Conservation (phyloP, 352 stramenopile genomes). For the Pythium brachiatum region DNA sequence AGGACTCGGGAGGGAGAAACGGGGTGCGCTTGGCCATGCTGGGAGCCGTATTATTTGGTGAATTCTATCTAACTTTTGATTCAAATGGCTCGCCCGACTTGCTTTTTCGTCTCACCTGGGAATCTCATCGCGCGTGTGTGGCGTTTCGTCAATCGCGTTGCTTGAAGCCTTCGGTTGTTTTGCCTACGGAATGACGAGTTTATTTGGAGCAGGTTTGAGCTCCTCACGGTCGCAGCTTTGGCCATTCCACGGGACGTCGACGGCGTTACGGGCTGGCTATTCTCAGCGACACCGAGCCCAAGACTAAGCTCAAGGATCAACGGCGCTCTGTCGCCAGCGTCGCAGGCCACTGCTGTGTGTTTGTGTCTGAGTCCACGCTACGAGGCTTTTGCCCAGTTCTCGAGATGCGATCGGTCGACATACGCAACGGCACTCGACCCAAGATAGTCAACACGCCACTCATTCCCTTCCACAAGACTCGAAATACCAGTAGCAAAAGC, state of each 20-base stretch:
- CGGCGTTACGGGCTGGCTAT: not conserved
- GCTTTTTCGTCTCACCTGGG: not conserved
- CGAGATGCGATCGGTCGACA: not conserved
- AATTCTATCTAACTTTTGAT: no score
- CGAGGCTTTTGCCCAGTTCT: not conserved
- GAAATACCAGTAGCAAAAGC: no score
- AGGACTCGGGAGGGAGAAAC: not conserved
- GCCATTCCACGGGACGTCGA: conserved; percentile 10
- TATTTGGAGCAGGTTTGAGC: not conserved
- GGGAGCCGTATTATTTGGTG: no score
- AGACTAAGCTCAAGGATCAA: not conserved
- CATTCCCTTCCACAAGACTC: no score
- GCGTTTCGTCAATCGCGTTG: conserved; percentile 9
- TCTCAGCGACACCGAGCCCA: not conserved
- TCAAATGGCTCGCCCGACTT: no score
- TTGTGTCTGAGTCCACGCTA: not conserved
- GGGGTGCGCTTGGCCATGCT: not conserved
- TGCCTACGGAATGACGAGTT: conserved; percentile 1
- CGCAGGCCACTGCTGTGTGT: no score
- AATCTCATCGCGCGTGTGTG: not conserved
- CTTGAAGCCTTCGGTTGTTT: not conserved
- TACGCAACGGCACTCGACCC: not conserved
- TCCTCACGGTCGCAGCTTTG: conserved; percentile 8
- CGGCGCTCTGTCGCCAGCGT: not conserved
- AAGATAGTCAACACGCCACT: not conserved